These are phyloP conservation scores for Diaporthe citriasiana DNA, from an alignment of 2,329 filamentous ascomycete species.

Conservation along the genomic window DNA sequence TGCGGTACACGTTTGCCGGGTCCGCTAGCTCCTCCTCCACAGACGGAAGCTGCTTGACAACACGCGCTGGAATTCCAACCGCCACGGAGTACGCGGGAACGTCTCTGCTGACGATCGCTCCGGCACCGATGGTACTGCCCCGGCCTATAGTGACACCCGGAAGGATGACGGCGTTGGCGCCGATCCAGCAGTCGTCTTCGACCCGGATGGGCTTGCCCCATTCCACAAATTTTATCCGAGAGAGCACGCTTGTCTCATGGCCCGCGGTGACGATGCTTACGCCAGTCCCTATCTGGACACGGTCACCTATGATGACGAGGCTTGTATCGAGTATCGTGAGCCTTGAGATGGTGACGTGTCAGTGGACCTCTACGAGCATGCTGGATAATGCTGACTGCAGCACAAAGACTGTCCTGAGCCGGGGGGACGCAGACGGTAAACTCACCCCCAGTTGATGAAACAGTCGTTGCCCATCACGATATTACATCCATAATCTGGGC, in stretches of 20 bases:
- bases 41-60: conserved; percentile 59
- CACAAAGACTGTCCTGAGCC: too few relatives aligned
- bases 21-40: conserved; percentile 22
- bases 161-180: conserved; percentile 78
- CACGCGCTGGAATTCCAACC: conserved; percentile 75
- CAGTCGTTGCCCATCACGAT: conserved; percentile 53
- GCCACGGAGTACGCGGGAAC: conserved; percentile 74
- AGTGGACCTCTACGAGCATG: neutral
- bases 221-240: conserved; percentile 62
- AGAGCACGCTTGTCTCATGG: conserved; percentile 75
- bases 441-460: conserved; percentile 11
- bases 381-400: neutral
- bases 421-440: neutral
- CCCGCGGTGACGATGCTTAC: conserved; percentile 79
- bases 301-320: conserved; percentile 76
- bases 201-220: conserved; percentile 79
- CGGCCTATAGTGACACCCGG: conserved; percentile 83
- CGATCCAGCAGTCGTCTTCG: conserved; percentile 86
- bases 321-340: conserved; percentile 79
- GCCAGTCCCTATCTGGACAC: conserved; percentile 79
- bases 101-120: conserved; percentile 85
- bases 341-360: neutral
- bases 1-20: conserved; percentile 1
- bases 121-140: conserved; percentile 81
- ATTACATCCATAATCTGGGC: conserved; percentile 76